Percentiles rank a stretch among this genome's conserved stretches.
Conservation (phyloP, 345 rosid genomes). For the Populus pruinosa region DNA sequence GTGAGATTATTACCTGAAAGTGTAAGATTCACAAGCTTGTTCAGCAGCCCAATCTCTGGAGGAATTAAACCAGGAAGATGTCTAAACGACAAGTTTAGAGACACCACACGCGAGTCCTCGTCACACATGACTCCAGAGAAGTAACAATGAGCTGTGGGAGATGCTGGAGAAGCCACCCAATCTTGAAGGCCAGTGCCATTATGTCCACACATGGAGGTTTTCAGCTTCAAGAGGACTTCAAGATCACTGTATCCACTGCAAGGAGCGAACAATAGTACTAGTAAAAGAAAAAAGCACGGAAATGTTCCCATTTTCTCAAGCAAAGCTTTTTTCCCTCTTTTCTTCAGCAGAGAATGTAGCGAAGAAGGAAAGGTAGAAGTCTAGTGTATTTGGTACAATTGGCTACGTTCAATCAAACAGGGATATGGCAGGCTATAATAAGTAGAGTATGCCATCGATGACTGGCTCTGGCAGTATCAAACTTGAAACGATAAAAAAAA, state of each 20-base stretch:
- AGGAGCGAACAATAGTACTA: constrained; percentile 17
- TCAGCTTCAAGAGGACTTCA: constrained; percentile 58
- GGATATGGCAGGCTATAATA: constrained; percentile 13
- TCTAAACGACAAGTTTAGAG: constrained; percentile 51
- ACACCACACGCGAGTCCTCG: constrained; percentile 43
- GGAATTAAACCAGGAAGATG: constrained; percentile 57
- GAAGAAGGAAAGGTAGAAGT: background rate
- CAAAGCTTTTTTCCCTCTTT: background rate
- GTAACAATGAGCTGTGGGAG: constrained; percentile 58
- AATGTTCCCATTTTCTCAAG: constrained; percentile 24
- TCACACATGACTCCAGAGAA: constrained; percentile 84
- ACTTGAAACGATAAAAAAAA: constrained; percentile 23
- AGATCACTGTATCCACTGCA: constrained; percentile 46
- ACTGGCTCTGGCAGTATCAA: constrained; percentile 16
- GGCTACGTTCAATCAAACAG: constrained; percentile 23
- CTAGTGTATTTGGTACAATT: constrained; percentile 17
- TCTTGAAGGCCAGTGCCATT: constrained; percentile 56
- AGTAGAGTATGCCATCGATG: constrained; percentile 40
- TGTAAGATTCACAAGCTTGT: constrained; percentile 61
- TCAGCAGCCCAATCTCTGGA: constrained; percentile 61
- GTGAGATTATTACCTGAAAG: constrained; percentile 46
- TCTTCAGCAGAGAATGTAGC: background rate
- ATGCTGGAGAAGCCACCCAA: constrained; percentile 41
- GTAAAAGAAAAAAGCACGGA: constrained; percentile 16
- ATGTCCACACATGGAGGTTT: constrained; percentile 54